These are phyloP conservation scores for Xylaria bambusicola DNA, from an alignment of 495 filamentous ascomycete species.

Conservation along the genomic window DNA sequence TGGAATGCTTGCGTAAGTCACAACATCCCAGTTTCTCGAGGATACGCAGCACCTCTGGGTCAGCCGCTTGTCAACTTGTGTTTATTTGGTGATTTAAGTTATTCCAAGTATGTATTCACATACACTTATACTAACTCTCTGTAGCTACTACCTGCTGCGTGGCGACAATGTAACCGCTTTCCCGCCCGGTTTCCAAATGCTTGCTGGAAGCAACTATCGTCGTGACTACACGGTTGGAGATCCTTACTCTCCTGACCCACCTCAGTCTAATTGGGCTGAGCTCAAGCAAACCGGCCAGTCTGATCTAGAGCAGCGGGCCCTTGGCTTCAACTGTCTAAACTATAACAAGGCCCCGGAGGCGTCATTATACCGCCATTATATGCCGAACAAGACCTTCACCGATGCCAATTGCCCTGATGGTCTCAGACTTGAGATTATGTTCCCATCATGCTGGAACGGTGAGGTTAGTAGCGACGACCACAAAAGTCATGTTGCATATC, in stretches of 20 bases:
- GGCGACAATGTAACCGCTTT: slow-evolving; percentile 68
- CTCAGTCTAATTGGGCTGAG: slow-evolving; percentile 66
- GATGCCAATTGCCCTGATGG: slow-evolving; percentile 77
- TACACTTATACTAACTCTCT: slow-evolving; percentile 20
- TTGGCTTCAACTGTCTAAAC: slow-evolving; percentile 93
- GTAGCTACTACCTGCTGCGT: slow-evolving; percentile 75
- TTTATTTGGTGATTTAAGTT: no score
- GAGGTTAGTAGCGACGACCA: slow-evolving; percentile 63
- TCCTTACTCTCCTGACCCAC: slow-evolving; percentile 61
- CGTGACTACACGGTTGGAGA: slow-evolving; percentile 71
- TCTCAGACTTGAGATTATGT: slow-evolving; percentile 80
- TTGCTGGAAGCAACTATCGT: slow-evolving; percentile 69
- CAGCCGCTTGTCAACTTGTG: no score
- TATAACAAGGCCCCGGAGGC: slow-evolving; percentile 64
- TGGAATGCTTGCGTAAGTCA: slow-evolving; percentile 61
- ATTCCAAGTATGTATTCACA: background rate
- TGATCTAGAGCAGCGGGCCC: slow-evolving; percentile 72
- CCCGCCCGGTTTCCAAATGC: slow-evolving; percentile 78
- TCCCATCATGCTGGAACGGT: slow-evolving; percentile 92
- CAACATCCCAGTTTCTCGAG: background rate
- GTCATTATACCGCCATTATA: slow-evolving; percentile 73
- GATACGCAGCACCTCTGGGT: no score
- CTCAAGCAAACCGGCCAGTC: slow-evolving; percentile 60
- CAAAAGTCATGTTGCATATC: slow-evolving; percentile 76
- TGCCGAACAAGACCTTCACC: slow-evolving; percentile 78